Conservation (phyloP, 306 rosid species). For the Lagenaria siceraria region DNA sequence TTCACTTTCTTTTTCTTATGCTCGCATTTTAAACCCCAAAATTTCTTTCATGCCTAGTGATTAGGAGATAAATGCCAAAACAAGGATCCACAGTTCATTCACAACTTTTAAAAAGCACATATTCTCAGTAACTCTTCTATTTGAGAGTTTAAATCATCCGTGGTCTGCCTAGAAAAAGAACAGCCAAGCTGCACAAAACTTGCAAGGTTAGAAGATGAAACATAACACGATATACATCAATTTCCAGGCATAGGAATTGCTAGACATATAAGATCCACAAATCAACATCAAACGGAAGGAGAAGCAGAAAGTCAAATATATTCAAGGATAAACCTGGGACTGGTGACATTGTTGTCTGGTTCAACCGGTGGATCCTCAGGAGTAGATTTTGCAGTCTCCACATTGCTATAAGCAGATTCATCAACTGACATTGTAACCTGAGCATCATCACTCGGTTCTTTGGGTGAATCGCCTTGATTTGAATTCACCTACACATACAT, state of each 20-base stretch:
- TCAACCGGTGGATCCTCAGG: constrained; percentile 34
- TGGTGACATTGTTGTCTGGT: constrained; percentile 30
- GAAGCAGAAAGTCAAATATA: neutral
- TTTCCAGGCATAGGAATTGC: neutral
- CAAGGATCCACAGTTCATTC: neutral
- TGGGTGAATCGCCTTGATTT: constrained; percentile 29
- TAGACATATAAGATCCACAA: neutral
- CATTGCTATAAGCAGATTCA: constrained; percentile 24
- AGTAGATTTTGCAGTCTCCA: constrained; percentile 35
- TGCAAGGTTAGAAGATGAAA: neutral
- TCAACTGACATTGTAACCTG: constrained; percentile 27
- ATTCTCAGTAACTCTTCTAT: neutral
- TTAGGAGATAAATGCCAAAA: neutral
- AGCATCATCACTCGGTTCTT: constrained; percentile 38
- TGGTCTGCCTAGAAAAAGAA: neutral
- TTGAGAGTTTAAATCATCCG: neutral
- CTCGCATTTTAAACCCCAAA: neutral
- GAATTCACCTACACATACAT: constrained; percentile 28
- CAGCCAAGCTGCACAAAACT: neutral
- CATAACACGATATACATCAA: neutral
- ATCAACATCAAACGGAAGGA: neutral
- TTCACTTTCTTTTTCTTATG: neutral
- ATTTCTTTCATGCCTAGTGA: neutral
- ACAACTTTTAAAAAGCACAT: neutral
- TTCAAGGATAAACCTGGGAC: constrained; percentile 41